Conservation (phyloP, 176 grass and related monocot genomes). For the Oryza rufipogon region DNA sequence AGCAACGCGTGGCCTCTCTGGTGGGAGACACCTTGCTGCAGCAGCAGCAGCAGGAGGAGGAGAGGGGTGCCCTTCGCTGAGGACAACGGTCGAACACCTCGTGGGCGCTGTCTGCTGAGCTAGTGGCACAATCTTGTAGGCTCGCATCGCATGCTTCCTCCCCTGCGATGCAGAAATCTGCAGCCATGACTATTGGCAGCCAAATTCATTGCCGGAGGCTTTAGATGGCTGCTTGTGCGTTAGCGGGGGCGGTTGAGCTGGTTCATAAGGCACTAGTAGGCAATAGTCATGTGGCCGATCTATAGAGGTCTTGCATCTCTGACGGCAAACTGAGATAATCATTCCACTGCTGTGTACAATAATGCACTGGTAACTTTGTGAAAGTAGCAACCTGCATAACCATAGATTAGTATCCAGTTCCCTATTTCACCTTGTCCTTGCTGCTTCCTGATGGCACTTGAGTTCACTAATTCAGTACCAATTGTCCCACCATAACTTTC, state of each 20-base stretch:
- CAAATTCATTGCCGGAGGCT: neutral
- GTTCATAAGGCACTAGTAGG: neutral
- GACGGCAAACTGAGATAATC: neutral
- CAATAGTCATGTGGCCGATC: neutral
- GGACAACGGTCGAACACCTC: constrained; percentile 35
- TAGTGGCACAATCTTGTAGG: neutral
- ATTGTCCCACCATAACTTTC: neutral
- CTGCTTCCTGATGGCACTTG: neutral
- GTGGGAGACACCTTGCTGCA: neutral
- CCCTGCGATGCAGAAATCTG: neutral
- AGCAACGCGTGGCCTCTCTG: neutral
- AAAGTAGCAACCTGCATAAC: neutral
- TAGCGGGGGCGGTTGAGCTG: neutral
- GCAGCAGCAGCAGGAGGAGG: neutral
- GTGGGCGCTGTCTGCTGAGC: neutral
- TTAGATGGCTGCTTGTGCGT: neutral
- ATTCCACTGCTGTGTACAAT: neutral
- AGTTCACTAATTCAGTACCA: neutral
- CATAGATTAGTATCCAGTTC: neutral
- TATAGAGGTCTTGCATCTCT: neutral
- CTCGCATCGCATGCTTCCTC: neutral
- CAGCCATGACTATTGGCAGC: neutral
- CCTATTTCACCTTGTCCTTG: neutral
- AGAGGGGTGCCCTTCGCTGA: neutral
- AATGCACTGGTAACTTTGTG: neutral